Conservation (phyloP, 2,329 filamentous ascomycete genomes). For the Fonsecaea erecta region DNA sequence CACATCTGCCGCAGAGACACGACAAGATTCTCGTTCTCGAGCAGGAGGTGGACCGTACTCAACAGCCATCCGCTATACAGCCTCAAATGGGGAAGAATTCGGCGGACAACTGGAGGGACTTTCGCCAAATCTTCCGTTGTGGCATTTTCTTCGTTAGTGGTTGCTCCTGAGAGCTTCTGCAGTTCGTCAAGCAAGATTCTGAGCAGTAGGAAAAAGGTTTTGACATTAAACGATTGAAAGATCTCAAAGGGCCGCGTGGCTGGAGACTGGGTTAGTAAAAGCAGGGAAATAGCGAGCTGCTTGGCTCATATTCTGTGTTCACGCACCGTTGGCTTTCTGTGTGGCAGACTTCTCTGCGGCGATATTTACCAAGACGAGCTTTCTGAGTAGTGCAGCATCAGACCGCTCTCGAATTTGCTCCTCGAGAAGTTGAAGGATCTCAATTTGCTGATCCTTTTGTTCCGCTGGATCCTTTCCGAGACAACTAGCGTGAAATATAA, state of each 20-base stretch:
- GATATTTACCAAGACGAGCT: constrained; percentile 84
- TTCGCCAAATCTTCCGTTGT: constrained; percentile 40
- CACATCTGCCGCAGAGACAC: constrained; percentile 66
- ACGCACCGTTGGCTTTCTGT: constrained; percentile 22
- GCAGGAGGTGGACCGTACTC: constrained; percentile 46
- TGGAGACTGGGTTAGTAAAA: constrained; percentile 64
- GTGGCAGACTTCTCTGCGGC: constrained; percentile 61
- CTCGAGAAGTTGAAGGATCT: constrained; percentile 78
- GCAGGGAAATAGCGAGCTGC: neutral
- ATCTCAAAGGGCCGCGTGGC: constrained; percentile 72
- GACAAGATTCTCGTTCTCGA: constrained; percentile 58
- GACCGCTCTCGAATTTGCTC: constrained; percentile 72
- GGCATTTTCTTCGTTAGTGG: constrained; percentile 46
- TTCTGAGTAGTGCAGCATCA: constrained; percentile 69
- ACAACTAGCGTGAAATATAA: constrained; percentile 29
- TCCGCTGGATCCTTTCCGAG: constrained; percentile 5
- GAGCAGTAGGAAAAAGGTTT: constrained; percentile 45
- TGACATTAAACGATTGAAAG: constrained; percentile 69
- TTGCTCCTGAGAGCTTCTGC: constrained; percentile 36
- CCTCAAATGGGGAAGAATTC: constrained; percentile 67
- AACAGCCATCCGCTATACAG: constrained; percentile 72
- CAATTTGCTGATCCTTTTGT: constrained; percentile 80
- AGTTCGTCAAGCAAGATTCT: constrained; percentile 29
- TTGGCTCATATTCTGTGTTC: neutral
- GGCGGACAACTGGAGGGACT: constrained; percentile 63